Percentiles rank a stretch among this genome's conserved stretches.
Conservation (phyloP, 768 basidiomycete species). For the Auriscalpium microsporum region DNA sequence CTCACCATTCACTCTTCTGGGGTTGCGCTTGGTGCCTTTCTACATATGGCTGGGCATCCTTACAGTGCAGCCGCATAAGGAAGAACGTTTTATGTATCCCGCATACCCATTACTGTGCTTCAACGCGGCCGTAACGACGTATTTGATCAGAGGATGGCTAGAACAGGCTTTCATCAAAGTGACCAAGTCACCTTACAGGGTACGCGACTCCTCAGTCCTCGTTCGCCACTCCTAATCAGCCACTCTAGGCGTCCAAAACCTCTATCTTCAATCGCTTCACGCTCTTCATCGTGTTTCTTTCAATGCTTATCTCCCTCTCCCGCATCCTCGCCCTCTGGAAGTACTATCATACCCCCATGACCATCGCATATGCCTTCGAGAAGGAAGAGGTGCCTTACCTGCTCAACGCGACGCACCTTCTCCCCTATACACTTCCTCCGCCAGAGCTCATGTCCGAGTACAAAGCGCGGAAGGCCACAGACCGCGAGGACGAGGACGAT, state of each 20-base stretch:
- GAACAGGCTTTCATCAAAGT: slow-evolving; percentile 65
- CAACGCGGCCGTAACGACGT: slow-evolving; percentile 86
- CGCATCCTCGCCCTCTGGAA: slow-evolving; percentile 76
- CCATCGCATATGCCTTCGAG: slow-evolving; percentile 64
- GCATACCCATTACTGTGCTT: slow-evolving; percentile 87
- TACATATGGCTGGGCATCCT: slow-evolving; percentile 88
- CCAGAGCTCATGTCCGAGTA: slow-evolving; percentile 34
- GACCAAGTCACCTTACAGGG: slow-evolving; percentile 81
- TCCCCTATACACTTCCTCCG: slow-evolving; percentile 37
- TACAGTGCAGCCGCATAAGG: slow-evolving; percentile 83
- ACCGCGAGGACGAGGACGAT: slow-evolving; percentile 32
- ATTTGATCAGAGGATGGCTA: slow-evolving; percentile 79
- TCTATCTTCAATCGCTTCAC: slow-evolving; percentile 72
- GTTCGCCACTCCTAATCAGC: background rate
- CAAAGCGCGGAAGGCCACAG: slow-evolving; percentile 20
- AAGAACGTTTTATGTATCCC: slow-evolving; percentile 98
- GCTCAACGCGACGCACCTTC: slow-evolving; percentile 61
- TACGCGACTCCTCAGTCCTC: slow-evolving; percentile 28
- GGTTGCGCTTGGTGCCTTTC: slow-evolving; percentile 73
- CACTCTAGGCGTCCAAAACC: slow-evolving; percentile 62
- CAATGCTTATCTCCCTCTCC: slow-evolving; percentile 63
- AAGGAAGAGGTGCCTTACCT: slow-evolving; percentile 71
- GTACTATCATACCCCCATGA: slow-evolving; percentile 89
- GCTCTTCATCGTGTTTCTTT: slow-evolving; percentile 53
- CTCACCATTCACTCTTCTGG: slow-evolving; percentile 73